Conservation (phyloP, 768 basidiomycete genomes). For the Atractiella rhizophila region DNA sequence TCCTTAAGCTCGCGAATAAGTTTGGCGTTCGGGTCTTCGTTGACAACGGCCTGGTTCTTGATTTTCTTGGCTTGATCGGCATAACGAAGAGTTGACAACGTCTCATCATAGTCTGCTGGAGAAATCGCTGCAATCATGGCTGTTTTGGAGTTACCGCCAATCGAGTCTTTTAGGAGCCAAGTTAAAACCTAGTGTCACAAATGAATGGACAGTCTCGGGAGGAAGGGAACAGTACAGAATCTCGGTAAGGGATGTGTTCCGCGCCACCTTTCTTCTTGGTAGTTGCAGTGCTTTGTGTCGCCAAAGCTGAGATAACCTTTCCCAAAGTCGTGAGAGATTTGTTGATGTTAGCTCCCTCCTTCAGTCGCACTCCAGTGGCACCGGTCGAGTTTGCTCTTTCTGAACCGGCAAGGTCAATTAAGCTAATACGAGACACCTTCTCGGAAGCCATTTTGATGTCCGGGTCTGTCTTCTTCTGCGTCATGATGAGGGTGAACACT, state of each 20-base stretch:
- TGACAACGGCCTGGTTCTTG: conserved; percentile 96
- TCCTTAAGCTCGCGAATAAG: conserved; percentile 96
- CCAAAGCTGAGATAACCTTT: conserved; percentile 83
- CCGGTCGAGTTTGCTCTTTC: conserved; percentile 95
- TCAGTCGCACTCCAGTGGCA: conserved; percentile 80
- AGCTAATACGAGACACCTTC: conserved; percentile 93
- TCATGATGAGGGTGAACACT: conserved; percentile 82
- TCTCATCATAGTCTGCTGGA: conserved; percentile 96
- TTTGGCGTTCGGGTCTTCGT: conserved; percentile 98
- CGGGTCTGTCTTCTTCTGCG: conserved; percentile 67
- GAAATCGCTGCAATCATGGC: conserved; percentile 99
- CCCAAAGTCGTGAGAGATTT: conserved; percentile 93
- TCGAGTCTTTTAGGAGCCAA: conserved; percentile 90
- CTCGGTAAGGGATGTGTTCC: conserved; percentile 89
- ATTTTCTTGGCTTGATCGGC: conserved; percentile 84
- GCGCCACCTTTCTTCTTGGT: conserved; percentile 70
- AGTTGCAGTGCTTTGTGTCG: conserved; percentile 31
- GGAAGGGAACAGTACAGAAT: conserved; percentile 43
- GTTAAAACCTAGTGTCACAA: conserved; percentile 46
- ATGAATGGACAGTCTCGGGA: not conserved
- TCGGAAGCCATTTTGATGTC: conserved; percentile 75
- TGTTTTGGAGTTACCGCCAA: conserved; percentile 87
- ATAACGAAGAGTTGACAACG: conserved; percentile 82
- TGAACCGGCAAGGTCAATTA: conserved; percentile 89
- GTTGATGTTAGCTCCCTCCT: conserved; percentile 93